Conservation (phyloP, 139 green algal genomes). For the Chlorella sp. region DNA sequence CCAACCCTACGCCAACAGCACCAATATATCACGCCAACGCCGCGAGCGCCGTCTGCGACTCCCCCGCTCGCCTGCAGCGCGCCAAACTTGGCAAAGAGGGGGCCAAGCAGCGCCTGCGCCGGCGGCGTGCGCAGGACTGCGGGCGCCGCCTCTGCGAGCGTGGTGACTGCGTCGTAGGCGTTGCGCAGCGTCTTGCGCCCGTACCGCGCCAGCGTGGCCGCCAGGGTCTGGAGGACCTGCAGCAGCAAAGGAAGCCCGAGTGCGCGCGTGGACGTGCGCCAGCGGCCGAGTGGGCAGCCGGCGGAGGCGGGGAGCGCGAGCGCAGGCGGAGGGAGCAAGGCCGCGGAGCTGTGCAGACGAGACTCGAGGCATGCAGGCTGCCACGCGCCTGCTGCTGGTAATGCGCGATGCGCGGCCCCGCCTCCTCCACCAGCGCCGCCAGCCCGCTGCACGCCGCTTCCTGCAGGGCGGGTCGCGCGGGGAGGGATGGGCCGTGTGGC, state of each 20-base stretch:
- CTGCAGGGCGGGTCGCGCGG: too few species aligned
- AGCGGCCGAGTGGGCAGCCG: not conserved
- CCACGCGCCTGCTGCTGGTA: constrained; percentile 38
- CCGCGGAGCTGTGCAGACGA: not conserved
- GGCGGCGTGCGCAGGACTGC: constrained; percentile 13
- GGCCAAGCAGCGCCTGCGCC: not conserved
- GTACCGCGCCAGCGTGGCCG: constrained; percentile 61
- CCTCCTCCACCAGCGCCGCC: constrained; percentile 73
- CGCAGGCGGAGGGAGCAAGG: not conserved
- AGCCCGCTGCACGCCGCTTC: constrained; percentile 86
- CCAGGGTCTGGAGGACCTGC: constrained; percentile 17
- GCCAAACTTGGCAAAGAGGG: constrained; percentile 29
- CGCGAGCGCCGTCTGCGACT: too few species aligned
- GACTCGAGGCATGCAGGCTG: constrained; percentile 16
- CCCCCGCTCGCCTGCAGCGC: too few species aligned
- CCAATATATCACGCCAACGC: too few species aligned
- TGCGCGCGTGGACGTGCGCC: not conserved
- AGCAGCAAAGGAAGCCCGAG: not conserved
- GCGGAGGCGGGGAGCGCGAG: not conserved
- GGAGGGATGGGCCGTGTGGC: too few species aligned
- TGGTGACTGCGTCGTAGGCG: constrained; percentile 86
- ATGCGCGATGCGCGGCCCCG: constrained; percentile 31
- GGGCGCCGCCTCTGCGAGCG: constrained; percentile 59
- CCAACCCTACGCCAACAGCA: too few species aligned
- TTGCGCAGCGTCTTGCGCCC: constrained; percentile 76